A percentile compares a stretch with the other conserved stretches of the same genome.
Evolutionary conservation across 805 yeast species (phyloP).

Genomic region (Limtongia smithiae): DNA sequence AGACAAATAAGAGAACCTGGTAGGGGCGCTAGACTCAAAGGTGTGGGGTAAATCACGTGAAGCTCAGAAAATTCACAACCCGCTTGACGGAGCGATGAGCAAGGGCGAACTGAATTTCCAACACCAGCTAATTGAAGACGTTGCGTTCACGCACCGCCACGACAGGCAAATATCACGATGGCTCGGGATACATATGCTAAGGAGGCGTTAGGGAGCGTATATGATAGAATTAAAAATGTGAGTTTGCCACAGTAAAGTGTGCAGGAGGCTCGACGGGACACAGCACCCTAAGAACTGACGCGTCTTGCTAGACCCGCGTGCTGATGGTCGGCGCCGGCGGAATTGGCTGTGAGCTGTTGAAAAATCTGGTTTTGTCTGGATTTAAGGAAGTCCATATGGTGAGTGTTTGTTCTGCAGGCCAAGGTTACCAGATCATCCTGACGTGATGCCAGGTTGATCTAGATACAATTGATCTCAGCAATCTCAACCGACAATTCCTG

Average conservation of each 20-base stretch:
- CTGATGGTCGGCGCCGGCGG: slow-evolving; percentile 95
- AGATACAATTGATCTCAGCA: slow-evolving; percentile 90
- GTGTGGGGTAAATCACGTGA: no score
- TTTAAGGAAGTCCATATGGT: slow-evolving; percentile 81
- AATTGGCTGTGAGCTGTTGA: slow-evolving; percentile 87
- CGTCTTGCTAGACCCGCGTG: slow-evolving; percentile 47
- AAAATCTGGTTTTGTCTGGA: slow-evolving; percentile 72
- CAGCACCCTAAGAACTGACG: no score
- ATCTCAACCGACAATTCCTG: slow-evolving; percentile 87
- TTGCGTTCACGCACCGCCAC: no score
- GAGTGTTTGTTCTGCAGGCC: no score
- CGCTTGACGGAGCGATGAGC: no score
- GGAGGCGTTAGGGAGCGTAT: slow-evolving; percentile 3
- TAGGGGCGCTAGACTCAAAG: no score
- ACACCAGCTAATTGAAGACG: no score
- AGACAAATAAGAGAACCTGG: no score
- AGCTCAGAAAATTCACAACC: no score
- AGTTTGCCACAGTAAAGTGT: neutral
- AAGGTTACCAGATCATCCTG: no score
- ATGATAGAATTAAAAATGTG: slow-evolving; percentile 3
- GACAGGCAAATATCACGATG: neutral
- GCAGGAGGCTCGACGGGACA: no score
- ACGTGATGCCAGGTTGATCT: slow-evolving; percentile 55
- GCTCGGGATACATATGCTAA: slow-evolving; percentile 4
- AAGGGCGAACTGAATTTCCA: no score